A percentile compares a stretch with the other conserved stretches of the same genome.
phyloP scores from a whole-genome alignment of 179 eudicot species.

The Spergularia azorica region DNA sequence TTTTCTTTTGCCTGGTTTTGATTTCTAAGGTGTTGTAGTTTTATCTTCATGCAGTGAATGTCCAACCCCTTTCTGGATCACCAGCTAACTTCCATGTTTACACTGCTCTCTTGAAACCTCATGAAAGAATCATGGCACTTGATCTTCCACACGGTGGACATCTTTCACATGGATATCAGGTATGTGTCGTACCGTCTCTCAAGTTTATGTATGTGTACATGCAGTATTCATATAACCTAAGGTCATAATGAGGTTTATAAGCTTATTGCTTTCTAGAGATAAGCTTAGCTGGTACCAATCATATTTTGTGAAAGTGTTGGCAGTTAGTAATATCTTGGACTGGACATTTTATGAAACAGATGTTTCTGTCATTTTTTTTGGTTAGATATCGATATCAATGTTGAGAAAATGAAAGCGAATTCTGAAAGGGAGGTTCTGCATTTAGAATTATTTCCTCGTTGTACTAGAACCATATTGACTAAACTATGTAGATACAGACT shows the following conservation, averaged over 20 bases:
- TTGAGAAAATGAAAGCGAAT: no score
- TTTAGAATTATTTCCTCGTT: neutral
- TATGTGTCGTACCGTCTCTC: constrained; percentile 13
- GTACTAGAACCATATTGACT: neutral
- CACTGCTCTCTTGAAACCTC: constrained; percentile 93
- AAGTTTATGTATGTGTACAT: constrained; percentile 2
- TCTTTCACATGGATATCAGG: constrained; percentile 99
- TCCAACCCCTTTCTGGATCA: constrained; percentile 95
- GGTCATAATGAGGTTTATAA: neutral
- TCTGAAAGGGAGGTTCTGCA: neutral
- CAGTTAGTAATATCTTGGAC: neutral
- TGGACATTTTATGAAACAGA: neutral
- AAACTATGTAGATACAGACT: neutral
- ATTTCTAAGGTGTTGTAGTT: constrained; percentile 3
- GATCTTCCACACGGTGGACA: constrained; percentile 99
- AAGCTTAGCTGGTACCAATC: neutral
- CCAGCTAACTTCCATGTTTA: constrained; percentile 96
- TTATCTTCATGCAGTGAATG: constrained; percentile 67
- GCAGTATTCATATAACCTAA: neutral
- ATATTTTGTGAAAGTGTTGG: neutral
- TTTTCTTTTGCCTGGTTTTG: neutral
- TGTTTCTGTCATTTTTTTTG: neutral
- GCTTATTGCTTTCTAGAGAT: neutral
- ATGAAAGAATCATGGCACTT: constrained; percentile 98
- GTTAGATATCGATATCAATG: neutral